Conservation (phyloP, 164 flowering plant genomes). For the Magnolia sinica region DNA sequence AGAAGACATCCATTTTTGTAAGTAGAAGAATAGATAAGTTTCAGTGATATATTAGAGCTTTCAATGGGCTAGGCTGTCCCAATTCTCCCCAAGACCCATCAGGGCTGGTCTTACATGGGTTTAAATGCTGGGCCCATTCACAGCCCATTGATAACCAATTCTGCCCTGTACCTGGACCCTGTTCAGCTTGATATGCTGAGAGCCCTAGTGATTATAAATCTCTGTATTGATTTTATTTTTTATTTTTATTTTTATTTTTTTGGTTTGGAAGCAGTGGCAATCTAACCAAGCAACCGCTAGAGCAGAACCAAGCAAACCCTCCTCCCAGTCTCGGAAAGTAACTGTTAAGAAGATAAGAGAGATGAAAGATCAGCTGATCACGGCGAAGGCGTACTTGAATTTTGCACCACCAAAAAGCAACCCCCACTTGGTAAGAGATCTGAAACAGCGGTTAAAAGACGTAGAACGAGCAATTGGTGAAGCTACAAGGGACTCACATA, state of each 20-base stretch:
- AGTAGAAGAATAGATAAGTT: not conserved
- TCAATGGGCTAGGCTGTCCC: not conserved
- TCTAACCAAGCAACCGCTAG: constrained; percentile 16
- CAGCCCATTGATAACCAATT: not conserved
- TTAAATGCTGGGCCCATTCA: too few species aligned
- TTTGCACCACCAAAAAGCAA: constrained; percentile 62
- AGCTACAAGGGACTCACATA: constrained; percentile 65
- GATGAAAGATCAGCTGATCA: constrained; percentile 77
- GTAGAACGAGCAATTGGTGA: constrained; percentile 68
- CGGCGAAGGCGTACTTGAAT: constrained; percentile 75
- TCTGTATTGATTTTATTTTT: not conserved
- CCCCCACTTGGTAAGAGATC: constrained; percentile 73
- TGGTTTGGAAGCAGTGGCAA: constrained; percentile 32
- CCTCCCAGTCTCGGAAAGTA: constrained; percentile 23
- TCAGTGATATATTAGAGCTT: not conserved
- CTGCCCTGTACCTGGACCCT: not conserved
- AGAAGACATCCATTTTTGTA: not conserved
- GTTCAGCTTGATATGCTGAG: not conserved
- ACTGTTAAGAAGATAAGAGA: constrained; percentile 66
- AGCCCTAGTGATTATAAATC: not conserved
- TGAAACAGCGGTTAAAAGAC: constrained; percentile 68
- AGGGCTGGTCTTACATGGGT: not conserved
- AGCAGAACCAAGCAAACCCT: constrained; percentile 12
- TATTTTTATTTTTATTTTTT: constrained; percentile 1
- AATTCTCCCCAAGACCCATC: not conserved